Conservation (phyloP, 768 basidiomycete genomes). For the Kwoniella europaea region DNA sequence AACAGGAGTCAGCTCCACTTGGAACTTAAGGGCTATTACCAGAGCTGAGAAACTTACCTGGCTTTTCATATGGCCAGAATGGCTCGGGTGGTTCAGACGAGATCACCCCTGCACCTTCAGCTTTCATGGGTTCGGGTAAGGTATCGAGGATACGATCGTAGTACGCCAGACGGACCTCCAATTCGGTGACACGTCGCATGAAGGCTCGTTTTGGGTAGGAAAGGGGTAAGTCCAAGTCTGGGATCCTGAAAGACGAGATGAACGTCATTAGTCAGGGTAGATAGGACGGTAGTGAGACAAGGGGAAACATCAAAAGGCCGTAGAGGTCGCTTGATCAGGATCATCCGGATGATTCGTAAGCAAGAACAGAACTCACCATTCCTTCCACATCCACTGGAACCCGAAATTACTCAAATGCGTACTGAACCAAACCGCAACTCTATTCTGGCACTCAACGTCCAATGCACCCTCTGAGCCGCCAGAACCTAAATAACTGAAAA, state of each 20-base stretch:
- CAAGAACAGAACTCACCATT: slow-evolving; percentile 70
- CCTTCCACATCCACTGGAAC: slow-evolving; percentile 99
- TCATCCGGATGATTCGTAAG: too few relatives aligned
- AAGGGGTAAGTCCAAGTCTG: slow-evolving; percentile 73
- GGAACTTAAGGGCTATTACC: not conserved
- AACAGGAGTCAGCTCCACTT: slow-evolving; percentile 13
- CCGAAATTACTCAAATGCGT: slow-evolving; percentile 97
- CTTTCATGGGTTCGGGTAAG: slow-evolving; percentile 73
- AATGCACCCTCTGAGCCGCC: slow-evolving; percentile 65
- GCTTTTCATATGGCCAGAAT: slow-evolving; percentile 48
- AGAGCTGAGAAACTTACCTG: slow-evolving; percentile 31
- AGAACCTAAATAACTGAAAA: slow-evolving; percentile 73
- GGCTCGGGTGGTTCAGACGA: slow-evolving; percentile 77
- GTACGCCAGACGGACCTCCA: slow-evolving; percentile 89
- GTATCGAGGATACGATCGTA: slow-evolving; percentile 89
- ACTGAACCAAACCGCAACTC: slow-evolving; percentile 93
- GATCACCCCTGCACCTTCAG: slow-evolving; percentile 75
- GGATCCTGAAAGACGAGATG: slow-evolving; percentile 66
- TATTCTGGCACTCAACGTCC: slow-evolving; percentile 78
- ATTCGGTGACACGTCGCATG: slow-evolving; percentile 81
- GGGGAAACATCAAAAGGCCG: too few relatives aligned
- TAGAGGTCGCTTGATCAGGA: not conserved
- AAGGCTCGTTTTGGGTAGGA: slow-evolving; percentile 88
- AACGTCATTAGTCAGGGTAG: not conserved
- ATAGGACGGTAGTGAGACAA: not conserved